Evolutionary conservation across 495 filamentous ascomycete genomes (phyloP).

Genomic region (Aspergillus cristatus): DNA sequence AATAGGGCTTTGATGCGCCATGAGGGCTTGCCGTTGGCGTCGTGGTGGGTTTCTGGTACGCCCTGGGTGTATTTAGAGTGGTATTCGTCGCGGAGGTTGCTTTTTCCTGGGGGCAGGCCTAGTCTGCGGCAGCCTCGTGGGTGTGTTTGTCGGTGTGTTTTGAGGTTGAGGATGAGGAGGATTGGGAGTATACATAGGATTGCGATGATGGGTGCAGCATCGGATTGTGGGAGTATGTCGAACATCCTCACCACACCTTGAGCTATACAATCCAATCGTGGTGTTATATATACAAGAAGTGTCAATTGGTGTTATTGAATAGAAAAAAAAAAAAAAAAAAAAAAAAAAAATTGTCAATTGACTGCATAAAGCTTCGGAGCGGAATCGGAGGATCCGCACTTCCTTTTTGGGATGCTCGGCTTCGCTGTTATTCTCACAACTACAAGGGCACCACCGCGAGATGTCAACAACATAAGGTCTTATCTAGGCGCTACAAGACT

Average conservation of each 20-base stretch:
- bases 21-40: conserved; percentile 12
- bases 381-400: background rate
- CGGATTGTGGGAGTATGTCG: too few species aligned
- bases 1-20: conserved; percentile 71
- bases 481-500: too few species aligned
- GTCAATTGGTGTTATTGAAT: background rate
- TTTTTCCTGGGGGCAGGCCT: conserved; percentile 19
- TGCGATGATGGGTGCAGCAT: background rate
- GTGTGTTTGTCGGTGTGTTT: background rate
- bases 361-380: background rate
- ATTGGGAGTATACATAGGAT: background rate
- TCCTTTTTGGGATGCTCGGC: too few species aligned
- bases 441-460: too few species aligned
- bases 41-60: conserved; percentile 7
- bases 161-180: background rate
- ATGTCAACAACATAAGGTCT: too few species aligned
- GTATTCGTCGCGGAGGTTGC: conserved; percentile 32
- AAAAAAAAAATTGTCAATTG: too few species aligned
- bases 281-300: too few species aligned
- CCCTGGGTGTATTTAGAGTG: conserved; percentile 24
- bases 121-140: conserved; percentile 28
- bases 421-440: too few species aligned
- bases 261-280: too few species aligned
- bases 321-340: too few species aligned
- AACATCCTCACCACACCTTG: too few species aligned